Percentiles rank a stretch among this genome's conserved stretches.
Evolutionary conservation across 1,139 yeast genomes (phyloP).

Genomic region (Lodderomyces margitis): DNA sequence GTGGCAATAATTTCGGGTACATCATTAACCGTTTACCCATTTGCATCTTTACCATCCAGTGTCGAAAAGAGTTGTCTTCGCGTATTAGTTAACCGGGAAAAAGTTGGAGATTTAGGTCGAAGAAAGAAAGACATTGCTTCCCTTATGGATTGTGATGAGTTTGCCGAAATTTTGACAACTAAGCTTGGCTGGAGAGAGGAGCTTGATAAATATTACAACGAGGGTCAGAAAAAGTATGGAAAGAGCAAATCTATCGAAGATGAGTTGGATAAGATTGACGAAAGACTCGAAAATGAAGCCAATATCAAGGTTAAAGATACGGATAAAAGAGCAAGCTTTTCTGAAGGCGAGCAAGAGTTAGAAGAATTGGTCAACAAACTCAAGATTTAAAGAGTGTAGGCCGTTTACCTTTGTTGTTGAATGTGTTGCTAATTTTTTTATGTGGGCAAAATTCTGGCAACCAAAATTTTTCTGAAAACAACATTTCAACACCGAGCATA

Average conservation of each 20-base stretch:
- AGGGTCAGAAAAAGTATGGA: constrained; percentile 17
- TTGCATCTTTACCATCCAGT: constrained; percentile 77
- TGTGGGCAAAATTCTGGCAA: too few species aligned
- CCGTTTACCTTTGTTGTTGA: too few species aligned
- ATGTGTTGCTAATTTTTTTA: too few species aligned
- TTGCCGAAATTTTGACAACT: constrained; percentile 52
- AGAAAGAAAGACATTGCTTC: constrained; percentile 60
- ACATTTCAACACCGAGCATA: neutral
- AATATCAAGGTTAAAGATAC: constrained; percentile 6
- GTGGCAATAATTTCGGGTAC: constrained; percentile 90
- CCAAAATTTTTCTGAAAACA: neutral
- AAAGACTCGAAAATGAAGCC: constrained; percentile 6
- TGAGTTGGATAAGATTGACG: constrained; percentile 12
- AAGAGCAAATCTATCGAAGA: constrained; percentile 15
- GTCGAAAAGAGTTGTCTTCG: constrained; percentile 50
- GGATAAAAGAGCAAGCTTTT: neutral
- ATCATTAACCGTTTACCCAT: constrained; percentile 84
- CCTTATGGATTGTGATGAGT: constrained; percentile 61
- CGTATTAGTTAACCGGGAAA: constrained; percentile 69
- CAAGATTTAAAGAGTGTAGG: neutral
- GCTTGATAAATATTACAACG: constrained; percentile 32
- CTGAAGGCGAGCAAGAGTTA: neutral
- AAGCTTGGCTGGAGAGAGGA: constrained; percentile 66
- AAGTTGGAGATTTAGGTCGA: constrained; percentile 61
- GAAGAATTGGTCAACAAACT: neutral